These are phyloP conservation scores for Xylariomycetidae sp. DNA, from an alignment of 2,329 filamentous ascomycete genomes.

Conservation along the genomic window DNA sequence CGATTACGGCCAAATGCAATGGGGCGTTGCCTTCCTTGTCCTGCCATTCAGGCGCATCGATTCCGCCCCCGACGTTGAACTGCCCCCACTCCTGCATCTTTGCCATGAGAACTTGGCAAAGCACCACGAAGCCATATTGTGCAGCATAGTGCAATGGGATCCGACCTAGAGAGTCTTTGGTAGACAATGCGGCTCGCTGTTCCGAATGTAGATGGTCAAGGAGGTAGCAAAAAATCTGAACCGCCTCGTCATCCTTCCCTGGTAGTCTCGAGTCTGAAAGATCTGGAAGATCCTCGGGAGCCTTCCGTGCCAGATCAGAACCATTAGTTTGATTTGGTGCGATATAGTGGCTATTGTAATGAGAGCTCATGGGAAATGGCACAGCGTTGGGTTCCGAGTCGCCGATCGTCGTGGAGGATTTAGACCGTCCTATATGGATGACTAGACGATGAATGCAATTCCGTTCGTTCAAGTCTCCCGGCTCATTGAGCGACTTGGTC, in stretches of 20 bases:
- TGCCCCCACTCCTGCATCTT: conserved; percentile 87
- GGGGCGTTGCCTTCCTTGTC: conserved; percentile 89
- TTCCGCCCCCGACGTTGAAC: conserved; percentile 78
- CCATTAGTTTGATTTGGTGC: conserved; percentile 63
- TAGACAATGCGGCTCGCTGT: conserved; percentile 64
- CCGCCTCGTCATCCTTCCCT: conserved; percentile 66
- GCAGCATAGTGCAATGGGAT: conserved; percentile 90
- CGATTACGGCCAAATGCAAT: conserved; percentile 86
- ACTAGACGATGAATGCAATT: conserved; percentile 92
- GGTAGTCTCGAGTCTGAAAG: conserved; percentile 65
- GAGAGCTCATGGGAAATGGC: conserved; percentile 43
- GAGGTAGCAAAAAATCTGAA: conserved; percentile 59
- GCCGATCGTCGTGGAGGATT: conserved; percentile 37
- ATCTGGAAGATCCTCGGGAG: conserved; percentile 47
- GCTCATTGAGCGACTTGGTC: conserved; percentile 71
- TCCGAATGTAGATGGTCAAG: conserved; percentile 63
- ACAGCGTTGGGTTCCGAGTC: conserved; percentile 49
- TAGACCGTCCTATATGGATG: conserved; percentile 83
- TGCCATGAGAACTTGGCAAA: conserved; percentile 81
- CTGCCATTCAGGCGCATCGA: conserved; percentile 86
- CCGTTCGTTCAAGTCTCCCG: conserved; percentile 87
- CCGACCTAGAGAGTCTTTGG: conserved; percentile 74
- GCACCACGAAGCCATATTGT: conserved; percentile 88
- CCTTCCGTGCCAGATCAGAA: conserved; percentile 55
- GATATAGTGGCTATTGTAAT: conserved; percentile 67